A percentile compares a stretch with the other conserved stretches of the same genome.
Conservation (phyloP, 495 filamentous ascomycete genomes). For the Penicillium soppii region DNA sequence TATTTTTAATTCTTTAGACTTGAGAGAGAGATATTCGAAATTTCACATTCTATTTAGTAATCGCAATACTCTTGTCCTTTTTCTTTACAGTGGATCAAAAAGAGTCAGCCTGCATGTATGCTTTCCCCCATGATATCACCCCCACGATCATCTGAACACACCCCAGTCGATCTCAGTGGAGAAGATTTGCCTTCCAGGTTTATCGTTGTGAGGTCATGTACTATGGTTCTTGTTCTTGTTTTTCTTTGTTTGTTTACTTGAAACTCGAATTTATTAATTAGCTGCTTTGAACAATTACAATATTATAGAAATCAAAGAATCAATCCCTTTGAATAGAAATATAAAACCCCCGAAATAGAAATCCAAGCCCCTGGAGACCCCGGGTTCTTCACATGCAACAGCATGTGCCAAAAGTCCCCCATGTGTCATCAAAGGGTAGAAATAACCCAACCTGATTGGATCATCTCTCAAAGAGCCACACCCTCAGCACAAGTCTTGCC, state of each 20-base stretch:
- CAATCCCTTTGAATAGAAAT: no score
- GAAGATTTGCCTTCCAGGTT: neutral
- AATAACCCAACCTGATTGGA: neutral
- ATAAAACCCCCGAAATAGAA: no score
- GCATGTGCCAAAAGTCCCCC: constrained; percentile 19
- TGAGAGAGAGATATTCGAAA: no score
- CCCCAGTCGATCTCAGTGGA: neutral
- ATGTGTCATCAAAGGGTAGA: neutral
- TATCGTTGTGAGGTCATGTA: neutral
- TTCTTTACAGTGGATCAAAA: neutral
- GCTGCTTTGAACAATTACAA: no score
- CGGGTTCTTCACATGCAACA: constrained; percentile 14
- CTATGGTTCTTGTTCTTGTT: no score
- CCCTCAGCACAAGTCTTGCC: constrained; percentile 46
- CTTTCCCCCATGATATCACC: constrained; percentile 11
- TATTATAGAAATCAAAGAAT: no score
- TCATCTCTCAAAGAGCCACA: constrained; percentile 38
- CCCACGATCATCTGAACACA: constrained; percentile 15
- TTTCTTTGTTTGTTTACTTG: no score
- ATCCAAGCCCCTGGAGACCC: neutral
- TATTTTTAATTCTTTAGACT: no score
- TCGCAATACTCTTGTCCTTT: no score
- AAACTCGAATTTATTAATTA: no score
- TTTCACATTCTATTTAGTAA: no score
- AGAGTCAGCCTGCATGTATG: neutral